These are phyloP conservation scores for Taxillus chinensis DNA, from an alignment of 164 flowering plant genomes.

Conservation along the genomic window DNA sequence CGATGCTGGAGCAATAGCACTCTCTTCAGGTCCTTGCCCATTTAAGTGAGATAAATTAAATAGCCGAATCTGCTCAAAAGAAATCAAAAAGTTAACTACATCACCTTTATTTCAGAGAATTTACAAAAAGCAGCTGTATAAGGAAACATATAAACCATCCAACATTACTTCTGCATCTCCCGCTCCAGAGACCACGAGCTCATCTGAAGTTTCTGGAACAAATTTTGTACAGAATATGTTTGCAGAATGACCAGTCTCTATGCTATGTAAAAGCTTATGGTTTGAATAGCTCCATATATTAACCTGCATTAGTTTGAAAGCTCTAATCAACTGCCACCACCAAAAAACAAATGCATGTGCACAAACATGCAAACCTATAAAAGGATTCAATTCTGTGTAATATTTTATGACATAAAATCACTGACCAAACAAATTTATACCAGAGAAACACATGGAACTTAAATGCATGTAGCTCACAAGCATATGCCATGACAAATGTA, in stretches of 20 bases:
- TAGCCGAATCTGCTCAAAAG: slow-evolving; percentile 52
- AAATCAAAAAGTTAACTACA: slow-evolving; percentile 11
- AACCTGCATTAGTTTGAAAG: slow-evolving; percentile 33
- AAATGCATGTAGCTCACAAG: too few relatives aligned
- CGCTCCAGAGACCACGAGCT: slow-evolving; percentile 90
- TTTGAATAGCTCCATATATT: slow-evolving; percentile 76
- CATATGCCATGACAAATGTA: too few relatives aligned
- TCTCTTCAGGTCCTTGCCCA: slow-evolving; percentile 41
- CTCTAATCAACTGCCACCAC: not conserved
- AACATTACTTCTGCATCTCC: slow-evolving; percentile 76
- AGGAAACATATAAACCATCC: slow-evolving; percentile 6
- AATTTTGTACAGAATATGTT: slow-evolving; percentile 93
- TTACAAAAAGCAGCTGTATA: slow-evolving; percentile 3
- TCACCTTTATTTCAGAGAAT: not conserved
- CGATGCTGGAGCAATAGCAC: slow-evolving; percentile 45
- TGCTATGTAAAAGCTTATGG: slow-evolving; percentile 55
- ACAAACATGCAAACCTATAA: too few relatives aligned
- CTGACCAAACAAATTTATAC: too few relatives aligned
- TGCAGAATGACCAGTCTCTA: slow-evolving; percentile 83
- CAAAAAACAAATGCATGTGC: too few relatives aligned
- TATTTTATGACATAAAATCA: too few relatives aligned
- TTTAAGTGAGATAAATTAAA: slow-evolving; percentile 59
- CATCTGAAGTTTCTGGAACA: slow-evolving; percentile 90
- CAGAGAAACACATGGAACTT: too few relatives aligned
- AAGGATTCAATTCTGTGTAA: too few relatives aligned